Evolutionary conservation across 1,139 yeast species (phyloP).

Genomic region (Yamadazyma conglobata): DNA sequence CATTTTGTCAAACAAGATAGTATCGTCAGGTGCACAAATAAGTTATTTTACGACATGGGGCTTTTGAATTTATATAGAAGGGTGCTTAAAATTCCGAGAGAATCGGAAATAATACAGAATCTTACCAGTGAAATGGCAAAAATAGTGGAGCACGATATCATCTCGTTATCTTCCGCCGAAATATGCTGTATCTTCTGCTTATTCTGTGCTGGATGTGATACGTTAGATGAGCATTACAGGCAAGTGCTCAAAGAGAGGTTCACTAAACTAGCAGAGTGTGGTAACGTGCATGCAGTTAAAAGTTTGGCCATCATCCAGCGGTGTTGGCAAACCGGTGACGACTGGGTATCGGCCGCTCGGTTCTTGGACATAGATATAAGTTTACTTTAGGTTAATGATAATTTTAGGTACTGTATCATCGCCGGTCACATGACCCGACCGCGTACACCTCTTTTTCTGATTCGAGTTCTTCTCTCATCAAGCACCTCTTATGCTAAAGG

Average conservation of each 20-base stretch:
- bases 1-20: conserved; percentile 31
- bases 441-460: neutral
- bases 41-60: conserved; percentile 54
- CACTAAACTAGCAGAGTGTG: conserved; percentile 34
- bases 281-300: conserved; percentile 47
- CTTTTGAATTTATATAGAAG: conserved; percentile 55
- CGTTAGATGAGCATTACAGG: conserved; percentile 31
- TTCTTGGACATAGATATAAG: conserved; percentile 46
- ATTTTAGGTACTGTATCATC: neutral
- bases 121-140: conserved; percentile 40
- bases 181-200: conserved; percentile 53
- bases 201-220: conserved; percentile 62
- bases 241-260: conserved; percentile 38
- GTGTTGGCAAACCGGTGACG: conserved; percentile 56
- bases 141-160: conserved; percentile 34
- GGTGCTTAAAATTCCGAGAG: conserved; percentile 45
- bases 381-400: conserved; percentile 30
- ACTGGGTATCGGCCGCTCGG: conserved; percentile 54
- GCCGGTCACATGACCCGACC: conserved; percentile 1
- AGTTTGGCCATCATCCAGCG: conserved; percentile 49
- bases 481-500: conserved; percentile 1
- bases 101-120: conserved; percentile 45
- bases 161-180: conserved; percentile 48
- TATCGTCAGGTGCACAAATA: conserved; percentile 51
- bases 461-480: neutral